Percentiles rank a stretch among this genome's conserved stretches.
phyloP scores from a whole-genome alignment of 768 basidiomycete species.

The Leccinum boreale region DNA sequence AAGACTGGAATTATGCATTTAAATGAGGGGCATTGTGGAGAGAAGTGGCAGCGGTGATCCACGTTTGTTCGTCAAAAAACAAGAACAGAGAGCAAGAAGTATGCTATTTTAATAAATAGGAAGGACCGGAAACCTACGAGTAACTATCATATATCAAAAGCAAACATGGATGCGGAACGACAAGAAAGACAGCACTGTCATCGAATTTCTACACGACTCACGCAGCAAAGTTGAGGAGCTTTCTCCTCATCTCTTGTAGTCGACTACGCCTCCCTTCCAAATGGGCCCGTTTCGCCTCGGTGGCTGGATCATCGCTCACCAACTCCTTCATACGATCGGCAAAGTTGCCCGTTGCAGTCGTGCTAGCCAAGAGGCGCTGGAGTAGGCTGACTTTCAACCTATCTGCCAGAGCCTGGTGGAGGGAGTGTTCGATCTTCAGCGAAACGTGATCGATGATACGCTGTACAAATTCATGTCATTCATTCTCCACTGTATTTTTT shows the following conservation, averaged over 20 bases:
- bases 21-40: too few relatives aligned
- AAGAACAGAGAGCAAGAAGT: too few relatives aligned
- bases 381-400: conserved; percentile 37
- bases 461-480: conserved; percentile 27
- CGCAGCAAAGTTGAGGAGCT: conserved; percentile 29
- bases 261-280: conserved; percentile 33
- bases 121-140: not conserved
- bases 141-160: not conserved
- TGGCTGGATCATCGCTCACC: conserved; percentile 44
- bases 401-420: conserved; percentile 39
- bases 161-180: not conserved
- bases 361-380: conserved; percentile 27
- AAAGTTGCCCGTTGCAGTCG: conserved; percentile 8
- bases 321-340: conserved; percentile 36
- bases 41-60: not conserved
- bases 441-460: conserved; percentile 56
- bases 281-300: conserved; percentile 34
- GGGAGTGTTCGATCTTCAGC: conserved; percentile 42
- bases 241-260: conserved; percentile 39
- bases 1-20: too few relatives aligned
- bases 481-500: not conserved
- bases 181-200: not conserved
- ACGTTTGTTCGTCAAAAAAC: not conserved
- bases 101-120: too few relatives aligned
- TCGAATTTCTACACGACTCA: conserved; percentile 2